Conservation (phyloP, 805 yeast species). For the Clavispora santaluciae region DNA sequence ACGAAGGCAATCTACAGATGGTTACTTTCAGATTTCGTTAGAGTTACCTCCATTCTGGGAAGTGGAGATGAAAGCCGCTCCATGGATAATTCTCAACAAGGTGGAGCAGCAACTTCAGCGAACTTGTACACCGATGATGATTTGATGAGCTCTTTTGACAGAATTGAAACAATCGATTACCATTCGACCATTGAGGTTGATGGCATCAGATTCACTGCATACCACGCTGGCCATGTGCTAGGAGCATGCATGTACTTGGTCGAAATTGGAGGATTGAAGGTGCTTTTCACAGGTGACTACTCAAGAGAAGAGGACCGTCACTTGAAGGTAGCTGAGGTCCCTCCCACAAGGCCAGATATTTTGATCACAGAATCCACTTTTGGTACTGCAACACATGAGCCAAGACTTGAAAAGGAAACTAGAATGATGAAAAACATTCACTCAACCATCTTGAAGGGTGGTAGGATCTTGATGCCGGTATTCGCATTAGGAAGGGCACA, state of each 20-base stretch:
- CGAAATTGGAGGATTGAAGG: slow-evolving; percentile 87
- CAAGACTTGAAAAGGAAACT: slow-evolving; percentile 78
- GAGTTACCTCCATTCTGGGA: slow-evolving; percentile 66
- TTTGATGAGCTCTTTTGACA: slow-evolving; percentile 77
- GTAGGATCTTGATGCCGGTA: slow-evolving; percentile 87
- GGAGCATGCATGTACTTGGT: slow-evolving; percentile 98
- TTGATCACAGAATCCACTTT: slow-evolving; percentile 93
- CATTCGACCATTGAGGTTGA: slow-evolving; percentile 94
- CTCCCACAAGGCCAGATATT: slow-evolving; percentile 80
- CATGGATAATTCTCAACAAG: slow-evolving; percentile 9
- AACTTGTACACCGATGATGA: slow-evolving; percentile 87
- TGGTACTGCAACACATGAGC: slow-evolving; percentile 96
- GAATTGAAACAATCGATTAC: slow-evolving; percentile 89
- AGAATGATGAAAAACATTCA: slow-evolving; percentile 80
- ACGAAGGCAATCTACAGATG: slow-evolving; percentile 97
- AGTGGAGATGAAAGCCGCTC: slow-evolving; percentile 30
- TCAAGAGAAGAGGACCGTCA: slow-evolving; percentile 96
- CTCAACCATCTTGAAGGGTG: slow-evolving; percentile 79
- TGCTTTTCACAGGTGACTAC: slow-evolving; percentile 93
- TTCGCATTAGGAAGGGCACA: slow-evolving; percentile 97
- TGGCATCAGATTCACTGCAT: slow-evolving; percentile 94
- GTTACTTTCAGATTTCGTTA: slow-evolving; percentile 89
- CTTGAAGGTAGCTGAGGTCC: slow-evolving; percentile 91
- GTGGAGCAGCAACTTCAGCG: slow-evolving; percentile 20
- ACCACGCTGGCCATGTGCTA: slow-evolving; percentile 98